Conservation (phyloP, 345 rosid species). For the Populus euphratica region DNA sequence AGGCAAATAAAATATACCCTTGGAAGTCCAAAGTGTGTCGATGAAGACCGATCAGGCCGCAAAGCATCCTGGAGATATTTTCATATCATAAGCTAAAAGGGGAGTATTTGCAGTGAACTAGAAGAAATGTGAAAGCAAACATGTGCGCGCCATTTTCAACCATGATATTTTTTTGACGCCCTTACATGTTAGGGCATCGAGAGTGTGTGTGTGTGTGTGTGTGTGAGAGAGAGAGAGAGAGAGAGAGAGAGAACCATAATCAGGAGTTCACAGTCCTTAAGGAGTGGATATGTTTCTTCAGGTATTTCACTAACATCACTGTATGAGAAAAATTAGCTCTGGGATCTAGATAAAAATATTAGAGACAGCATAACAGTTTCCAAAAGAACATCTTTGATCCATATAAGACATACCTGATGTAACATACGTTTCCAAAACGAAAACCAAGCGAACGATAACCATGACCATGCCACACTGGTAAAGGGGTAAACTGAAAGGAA, state of each 20-base stretch:
- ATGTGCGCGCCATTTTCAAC: neutral
- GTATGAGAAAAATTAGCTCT: conserved; percentile 20
- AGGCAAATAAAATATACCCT: conserved; percentile 42
- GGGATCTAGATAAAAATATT: neutral
- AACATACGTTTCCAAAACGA: conserved; percentile 78
- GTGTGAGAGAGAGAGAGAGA: conserved; percentile 8
- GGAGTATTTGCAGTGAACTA: neutral
- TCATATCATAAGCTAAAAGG: neutral
- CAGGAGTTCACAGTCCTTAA: conserved; percentile 60
- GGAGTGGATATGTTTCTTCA: conserved; percentile 83
- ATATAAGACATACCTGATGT: conserved; percentile 57
- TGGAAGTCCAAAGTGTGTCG: conserved; percentile 92
- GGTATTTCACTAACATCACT: conserved; percentile 93
- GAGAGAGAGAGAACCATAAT: conserved; percentile 41
- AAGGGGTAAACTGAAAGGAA: conserved; percentile 61
- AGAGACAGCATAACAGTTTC: neutral
- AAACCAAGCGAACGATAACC: conserved; percentile 87
- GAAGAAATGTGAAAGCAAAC: neutral
- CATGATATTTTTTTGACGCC: neutral
- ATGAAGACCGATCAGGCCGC: conserved; percentile 81
- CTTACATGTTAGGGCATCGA: neutral
- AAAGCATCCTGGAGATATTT: conserved; percentile 64
- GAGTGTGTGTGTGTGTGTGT: neutral
- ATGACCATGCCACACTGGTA: conserved; percentile 94
- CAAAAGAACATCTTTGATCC: neutral